Percentiles rank a stretch among this genome's conserved stretches.
Conservation (phyloP, 306 rosid genomes). For the Casuarina cunninghamiana region DNA sequence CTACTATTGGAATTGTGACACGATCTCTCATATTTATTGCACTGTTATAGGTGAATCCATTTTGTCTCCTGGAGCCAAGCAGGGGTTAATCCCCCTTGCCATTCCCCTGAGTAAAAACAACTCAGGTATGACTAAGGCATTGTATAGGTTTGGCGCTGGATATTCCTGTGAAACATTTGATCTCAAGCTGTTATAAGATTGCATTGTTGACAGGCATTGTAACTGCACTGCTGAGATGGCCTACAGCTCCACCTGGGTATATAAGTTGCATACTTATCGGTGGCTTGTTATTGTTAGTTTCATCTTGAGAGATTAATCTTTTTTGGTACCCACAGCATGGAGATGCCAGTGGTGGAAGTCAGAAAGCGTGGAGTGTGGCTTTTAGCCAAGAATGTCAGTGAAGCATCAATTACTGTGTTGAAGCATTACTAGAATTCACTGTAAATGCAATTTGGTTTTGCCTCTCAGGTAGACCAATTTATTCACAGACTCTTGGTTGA, state of each 20-base stretch:
- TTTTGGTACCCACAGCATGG: slow-evolving; percentile 58
- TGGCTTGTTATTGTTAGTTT: slow-evolving; percentile 7
- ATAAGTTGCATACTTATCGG: slow-evolving; percentile 9
- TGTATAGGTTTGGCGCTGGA: background rate
- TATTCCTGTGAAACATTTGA: background rate
- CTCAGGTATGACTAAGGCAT: slow-evolving; percentile 52
- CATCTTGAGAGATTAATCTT: slow-evolving; percentile 26
- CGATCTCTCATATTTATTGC: slow-evolving; percentile 10
- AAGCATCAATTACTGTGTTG: slow-evolving; percentile 14
- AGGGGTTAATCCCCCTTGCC: slow-evolving; percentile 77
- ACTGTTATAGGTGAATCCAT: slow-evolving; percentile 72
- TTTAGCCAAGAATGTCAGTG: slow-evolving; percentile 81
- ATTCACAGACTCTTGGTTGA: slow-evolving; percentile 85
- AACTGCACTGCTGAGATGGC: slow-evolving; percentile 94
- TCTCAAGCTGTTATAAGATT: too few relatives aligned
- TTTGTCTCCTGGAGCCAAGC: slow-evolving; percentile 75
- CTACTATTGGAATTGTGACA: background rate
- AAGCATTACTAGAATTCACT: background rate
- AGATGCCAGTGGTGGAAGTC: slow-evolving; percentile 94
- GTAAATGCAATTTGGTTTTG: slow-evolving; percentile 16
- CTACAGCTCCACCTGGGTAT: slow-evolving; percentile 77
- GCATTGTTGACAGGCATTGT: slow-evolving; percentile 50
- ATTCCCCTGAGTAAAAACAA: slow-evolving; percentile 37
- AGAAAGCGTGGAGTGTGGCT: slow-evolving; percentile 88
- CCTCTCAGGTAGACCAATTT: slow-evolving; percentile 77